Evolutionary conservation across 371 early-diverging fungal species (phyloP), one percentile per base, ranked within the genome.

Genomic region (Entomophthora muscae): DNA sequence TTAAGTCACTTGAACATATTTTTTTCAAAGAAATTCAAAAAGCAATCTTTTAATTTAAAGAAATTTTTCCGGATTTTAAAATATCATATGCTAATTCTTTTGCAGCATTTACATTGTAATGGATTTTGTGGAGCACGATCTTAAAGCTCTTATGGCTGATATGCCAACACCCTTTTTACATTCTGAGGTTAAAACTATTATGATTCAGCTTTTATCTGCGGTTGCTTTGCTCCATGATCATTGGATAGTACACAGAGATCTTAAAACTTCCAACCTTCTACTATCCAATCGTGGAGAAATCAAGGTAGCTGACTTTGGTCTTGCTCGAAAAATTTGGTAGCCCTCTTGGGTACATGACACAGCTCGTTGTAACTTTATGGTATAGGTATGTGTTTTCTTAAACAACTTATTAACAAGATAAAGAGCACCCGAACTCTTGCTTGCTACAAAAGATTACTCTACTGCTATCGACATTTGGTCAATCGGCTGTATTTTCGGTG

Each of bases 391-490:
- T 56, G 13, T 26, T 26, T 28, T 30, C 53, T 22, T 53, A 32
- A 22, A 10, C 53, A 61, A n/a, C n/a, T n/a, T n/a, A 28, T 1
- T 32, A 33, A 23, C n/a, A n/a, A 51, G 22, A 60, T 75, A 73
- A 70, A 86, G 98, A 71, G 86, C 99, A 0, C 99, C 99, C 1
- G 99, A 99, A 68, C 73, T 99, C 2, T 70, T 99, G n/a, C 71
- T 95, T 10, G 99, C 99, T 13, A 79, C 78, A 1, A 90, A 84
- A 63, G 80, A 87, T 64, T 99, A 99, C 73, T 81, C 90, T 0
- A 90, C 89, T 0, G 89, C 94, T 0, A 79, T 99, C 26, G 99
- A 99, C 69, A 92, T 99, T 75, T 99, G 99, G 98, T 90, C 91
- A 3, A 82, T 93, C 30, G 95, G 95, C 0, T 91, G 96, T 65